Evolutionary conservation across 2,329 filamentous ascomycete genomes (phyloP).

Genomic region (Penicillium sp.): DNA sequence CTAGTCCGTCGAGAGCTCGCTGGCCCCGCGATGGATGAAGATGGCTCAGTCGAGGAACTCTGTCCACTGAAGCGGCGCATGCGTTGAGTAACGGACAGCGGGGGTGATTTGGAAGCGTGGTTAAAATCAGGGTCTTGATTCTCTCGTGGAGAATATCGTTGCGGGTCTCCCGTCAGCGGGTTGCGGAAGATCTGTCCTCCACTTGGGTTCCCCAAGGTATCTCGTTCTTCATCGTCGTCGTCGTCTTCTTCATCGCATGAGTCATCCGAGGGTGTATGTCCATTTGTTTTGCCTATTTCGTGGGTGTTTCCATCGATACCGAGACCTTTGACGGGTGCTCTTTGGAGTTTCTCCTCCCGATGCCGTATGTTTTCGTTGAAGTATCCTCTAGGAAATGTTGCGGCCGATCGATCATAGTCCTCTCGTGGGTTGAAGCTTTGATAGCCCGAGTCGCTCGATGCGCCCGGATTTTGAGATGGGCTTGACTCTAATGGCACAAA

Average conservation of each 20-base stretch:
- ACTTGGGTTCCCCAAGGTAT: constrained; percentile 19
- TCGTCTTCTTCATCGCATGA: constrained; percentile 34
- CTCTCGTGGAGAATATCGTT: constrained; percentile 8
- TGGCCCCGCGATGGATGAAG: constrained; percentile 32
- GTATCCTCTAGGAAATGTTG: constrained; percentile 34
- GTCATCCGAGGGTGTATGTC: constrained; percentile 15
- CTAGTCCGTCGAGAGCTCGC: constrained; percentile 40
- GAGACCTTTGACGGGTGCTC: constrained; percentile 14
- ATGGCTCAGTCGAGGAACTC: constrained; percentile 34
- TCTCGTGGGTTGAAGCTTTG: constrained; percentile 5
- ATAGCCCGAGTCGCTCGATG: constrained; percentile 6
- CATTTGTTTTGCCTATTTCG: not conserved
- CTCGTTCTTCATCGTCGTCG: constrained; percentile 14
- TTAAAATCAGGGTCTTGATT: constrained; percentile 27
- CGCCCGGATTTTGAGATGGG: not conserved
- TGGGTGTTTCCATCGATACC: constrained; percentile 18
- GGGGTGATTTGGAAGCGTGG: constrained; percentile 39
- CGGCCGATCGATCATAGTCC: not conserved
- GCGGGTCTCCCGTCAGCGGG: not conserved
- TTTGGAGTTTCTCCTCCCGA: constrained; percentile 21
- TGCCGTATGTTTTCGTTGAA: constrained; percentile 36
- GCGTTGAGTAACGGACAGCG: constrained; percentile 42
- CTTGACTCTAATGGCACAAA: constrained; percentile 17
- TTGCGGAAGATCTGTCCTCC: not conserved
- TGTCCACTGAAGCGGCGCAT: constrained; percentile 43